A percentile compares a stretch with the other conserved stretches of the same genome.
These are phyloP conservation scores for Pseudogymnoascus sp. DNA, from an alignment of 2,329 filamentous ascomycete species.

Conservation along the genomic window DNA sequence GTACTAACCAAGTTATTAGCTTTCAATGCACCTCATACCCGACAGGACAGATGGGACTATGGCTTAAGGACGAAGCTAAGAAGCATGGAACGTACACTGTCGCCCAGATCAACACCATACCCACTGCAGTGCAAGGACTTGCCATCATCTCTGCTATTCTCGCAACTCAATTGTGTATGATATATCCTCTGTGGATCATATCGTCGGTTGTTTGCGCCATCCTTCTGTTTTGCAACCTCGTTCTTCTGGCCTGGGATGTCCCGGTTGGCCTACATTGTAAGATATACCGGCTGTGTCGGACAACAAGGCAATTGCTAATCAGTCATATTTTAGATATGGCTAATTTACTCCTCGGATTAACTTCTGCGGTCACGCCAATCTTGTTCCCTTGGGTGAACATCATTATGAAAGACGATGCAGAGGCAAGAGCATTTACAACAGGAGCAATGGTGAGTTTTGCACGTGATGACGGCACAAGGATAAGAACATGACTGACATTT, in stretches of 20 bases:
- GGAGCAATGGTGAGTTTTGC: constrained; percentile 25
- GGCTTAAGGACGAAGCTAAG: constrained; percentile 32
- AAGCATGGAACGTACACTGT: constrained; percentile 20
- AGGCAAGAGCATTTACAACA: constrained; percentile 27
- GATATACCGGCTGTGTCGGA: neutral
- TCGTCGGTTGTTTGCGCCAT: constrained; percentile 22
- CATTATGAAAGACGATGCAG: constrained; percentile 25
- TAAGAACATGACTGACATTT: neutral
- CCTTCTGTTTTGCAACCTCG: constrained; percentile 20
- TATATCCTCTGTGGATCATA: constrained; percentile 29
- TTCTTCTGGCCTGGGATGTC: constrained; percentile 25
- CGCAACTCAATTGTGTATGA: constrained; percentile 27
- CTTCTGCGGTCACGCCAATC: constrained; percentile 23
- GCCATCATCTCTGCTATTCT: constrained; percentile 22
- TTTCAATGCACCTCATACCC: constrained; percentile 16
- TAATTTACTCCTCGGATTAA: constrained; percentile 23
- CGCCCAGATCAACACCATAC: constrained; percentile 26
- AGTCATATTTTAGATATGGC: constrained; percentile 13
- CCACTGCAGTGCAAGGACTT: constrained; percentile 22
- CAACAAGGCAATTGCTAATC: neutral
- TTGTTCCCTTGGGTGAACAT: constrained; percentile 25
- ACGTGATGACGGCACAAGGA: neutral
- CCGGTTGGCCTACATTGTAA: constrained; percentile 21
- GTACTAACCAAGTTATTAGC: neutral
- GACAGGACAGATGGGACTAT: constrained; percentile 19